These are phyloP conservation scores for Nicotiana paniculata DNA, from an alignment of 257 asterid species.

Conservation along the genomic window DNA sequence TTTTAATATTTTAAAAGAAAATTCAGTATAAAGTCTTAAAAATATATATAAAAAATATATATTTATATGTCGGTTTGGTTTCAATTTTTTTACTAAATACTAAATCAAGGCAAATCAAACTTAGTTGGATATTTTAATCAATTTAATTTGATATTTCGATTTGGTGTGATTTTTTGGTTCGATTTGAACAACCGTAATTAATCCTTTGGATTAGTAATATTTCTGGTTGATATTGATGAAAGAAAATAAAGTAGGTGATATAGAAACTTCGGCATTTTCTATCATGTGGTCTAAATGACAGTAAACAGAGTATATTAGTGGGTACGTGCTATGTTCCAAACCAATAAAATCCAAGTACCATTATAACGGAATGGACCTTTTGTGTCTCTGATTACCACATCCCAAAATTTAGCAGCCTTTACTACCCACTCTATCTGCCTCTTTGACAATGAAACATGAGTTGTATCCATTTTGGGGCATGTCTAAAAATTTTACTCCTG, in stretches of 20 bases:
- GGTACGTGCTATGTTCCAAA: neutral
- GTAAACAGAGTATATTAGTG: neutral
- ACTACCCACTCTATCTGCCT: neutral
- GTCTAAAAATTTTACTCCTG: too few species aligned
- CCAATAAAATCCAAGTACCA: neutral
- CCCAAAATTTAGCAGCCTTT: neutral
- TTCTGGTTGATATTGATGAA: conserved; percentile 3
- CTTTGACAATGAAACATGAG: neutral
- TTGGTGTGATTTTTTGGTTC: too few species aligned
- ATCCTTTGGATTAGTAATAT: neutral
- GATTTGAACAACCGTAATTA: neutral
- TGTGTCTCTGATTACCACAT: neutral
- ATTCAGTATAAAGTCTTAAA: too few species aligned
- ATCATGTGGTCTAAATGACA: neutral
- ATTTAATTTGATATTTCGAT: too few species aligned
- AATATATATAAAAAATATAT: too few species aligned
- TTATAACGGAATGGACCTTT: neutral
- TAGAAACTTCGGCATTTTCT: neutral
- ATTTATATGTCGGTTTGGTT: too few species aligned
- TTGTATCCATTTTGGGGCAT: neutral
- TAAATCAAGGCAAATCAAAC: too few species aligned
- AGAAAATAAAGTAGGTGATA: neutral
- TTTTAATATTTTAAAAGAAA: too few species aligned
- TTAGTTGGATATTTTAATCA: too few species aligned
- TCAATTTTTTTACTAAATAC: too few species aligned